phyloP scores from a whole-genome alignment of 345 rosid species.

The Linum trigynum region DNA sequence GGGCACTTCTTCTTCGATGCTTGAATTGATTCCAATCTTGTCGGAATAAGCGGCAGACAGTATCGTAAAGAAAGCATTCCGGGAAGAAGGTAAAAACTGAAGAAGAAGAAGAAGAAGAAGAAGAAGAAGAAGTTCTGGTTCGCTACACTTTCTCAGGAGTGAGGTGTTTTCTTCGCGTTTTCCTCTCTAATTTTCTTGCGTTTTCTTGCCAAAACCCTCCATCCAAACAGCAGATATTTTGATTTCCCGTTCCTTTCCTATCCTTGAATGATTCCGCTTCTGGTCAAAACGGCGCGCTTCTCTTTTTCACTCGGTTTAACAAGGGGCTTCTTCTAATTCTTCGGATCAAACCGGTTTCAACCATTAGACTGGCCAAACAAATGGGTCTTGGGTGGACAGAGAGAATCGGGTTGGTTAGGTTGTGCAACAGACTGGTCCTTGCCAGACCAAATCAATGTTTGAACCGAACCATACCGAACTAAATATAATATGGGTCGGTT shows the following conservation, averaged over 20 bases:
- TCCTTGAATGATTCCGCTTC: not conserved
- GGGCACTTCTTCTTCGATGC: constrained; percentile 12
- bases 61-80: constrained; percentile 53
- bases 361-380: too few species aligned
- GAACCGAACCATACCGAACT: too few species aligned
- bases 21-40: constrained; percentile 29
- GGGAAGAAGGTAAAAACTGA: constrained; percentile 8
- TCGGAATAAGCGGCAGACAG: constrained; percentile 38
- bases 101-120: not conserved
- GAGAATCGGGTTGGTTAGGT: too few species aligned
- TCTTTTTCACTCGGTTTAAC: too few species aligned
- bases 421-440: too few species aligned
- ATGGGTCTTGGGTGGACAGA: too few species aligned
- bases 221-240: too few species aligned
- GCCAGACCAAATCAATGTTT: too few species aligned
- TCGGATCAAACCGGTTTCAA: too few species aligned
- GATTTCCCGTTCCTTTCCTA: not conserved
- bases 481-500: too few species aligned
- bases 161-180: not conserved
- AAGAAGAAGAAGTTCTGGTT: not conserved
- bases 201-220: not conserved
- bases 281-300: not conserved
- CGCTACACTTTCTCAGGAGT: not conserved
- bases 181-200: not conserved
- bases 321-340: too few species aligned